These are phyloP conservation scores for Betula pendula DNA, from an alignment of 306 rosid genomes.

Conservation along the genomic window DNA sequence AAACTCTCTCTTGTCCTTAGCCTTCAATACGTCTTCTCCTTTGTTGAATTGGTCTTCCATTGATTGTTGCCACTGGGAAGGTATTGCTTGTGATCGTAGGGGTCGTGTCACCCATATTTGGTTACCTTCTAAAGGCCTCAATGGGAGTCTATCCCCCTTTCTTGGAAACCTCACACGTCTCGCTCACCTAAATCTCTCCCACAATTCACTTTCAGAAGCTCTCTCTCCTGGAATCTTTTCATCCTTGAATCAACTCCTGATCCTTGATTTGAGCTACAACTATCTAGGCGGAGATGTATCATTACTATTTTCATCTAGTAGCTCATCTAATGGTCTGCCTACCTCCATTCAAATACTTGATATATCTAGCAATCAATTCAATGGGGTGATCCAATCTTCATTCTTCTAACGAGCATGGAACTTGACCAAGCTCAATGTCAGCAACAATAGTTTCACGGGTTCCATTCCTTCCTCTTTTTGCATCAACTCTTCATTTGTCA, in stretches of 20 bases:
- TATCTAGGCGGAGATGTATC: constrained; percentile 6
- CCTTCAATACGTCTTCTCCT: neutral
- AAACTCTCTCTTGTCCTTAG: neutral
- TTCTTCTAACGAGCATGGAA: neutral
- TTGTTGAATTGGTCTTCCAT: constrained; percentile 1
- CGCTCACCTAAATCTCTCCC: constrained; percentile 4
- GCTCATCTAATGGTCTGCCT: neutral
- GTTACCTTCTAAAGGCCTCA: constrained; percentile 7
- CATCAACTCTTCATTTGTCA: neutral
- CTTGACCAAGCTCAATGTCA: constrained; percentile 1
- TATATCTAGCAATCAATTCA: constrained; percentile 10
- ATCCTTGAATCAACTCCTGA: neutral
- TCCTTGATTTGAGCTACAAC: constrained; percentile 19
- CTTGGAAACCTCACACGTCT: constrained; percentile 1
- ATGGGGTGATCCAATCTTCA: constrained; percentile 3
- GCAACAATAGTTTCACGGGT: neutral
- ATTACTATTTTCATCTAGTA: neutral
- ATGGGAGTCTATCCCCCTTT: neutral
- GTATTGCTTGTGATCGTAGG: neutral
- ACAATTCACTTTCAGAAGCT: neutral
- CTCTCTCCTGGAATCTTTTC: neutral
- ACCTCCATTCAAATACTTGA: constrained; percentile 1
- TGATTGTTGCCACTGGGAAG: constrained; percentile 16
- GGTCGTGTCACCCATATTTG: neutral
- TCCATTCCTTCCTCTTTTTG: constrained; percentile 7